phyloP scores from a whole-genome alignment of 441 rosid species.

The Adansonia gregorii region DNA sequence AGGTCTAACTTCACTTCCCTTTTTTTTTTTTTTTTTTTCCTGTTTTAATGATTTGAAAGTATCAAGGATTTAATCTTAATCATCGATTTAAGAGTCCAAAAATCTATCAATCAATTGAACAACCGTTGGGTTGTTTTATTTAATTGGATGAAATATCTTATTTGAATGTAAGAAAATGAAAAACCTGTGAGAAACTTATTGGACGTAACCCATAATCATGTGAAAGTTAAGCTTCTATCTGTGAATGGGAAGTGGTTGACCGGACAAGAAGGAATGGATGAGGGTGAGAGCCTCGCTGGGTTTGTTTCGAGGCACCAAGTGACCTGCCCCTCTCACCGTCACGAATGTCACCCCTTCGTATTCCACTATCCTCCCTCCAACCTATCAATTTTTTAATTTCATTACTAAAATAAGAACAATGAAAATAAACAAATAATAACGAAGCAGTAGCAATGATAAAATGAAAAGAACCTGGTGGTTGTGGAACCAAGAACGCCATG shows the following conservation, averaged over 20 bases:
- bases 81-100: no score
- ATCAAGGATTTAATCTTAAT: no score
- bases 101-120: no score
- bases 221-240: not conserved
- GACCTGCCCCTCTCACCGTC: conserved; percentile 68
- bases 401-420: no score
- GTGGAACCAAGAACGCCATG: conserved; percentile 63
- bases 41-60: no score
- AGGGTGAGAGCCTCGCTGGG: conserved; percentile 56
- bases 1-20: no score
- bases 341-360: conserved; percentile 52
- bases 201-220: no score
- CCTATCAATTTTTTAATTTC: conserved; percentile 31
- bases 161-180: no score
- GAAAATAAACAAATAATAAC: not conserved
- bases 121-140: no score
- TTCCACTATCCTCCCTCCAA: conserved; percentile 63
- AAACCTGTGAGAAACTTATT: no score
- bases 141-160: no score
- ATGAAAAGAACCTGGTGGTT: conserved; percentile 45
- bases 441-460: not conserved
- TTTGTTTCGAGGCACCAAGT: conserved; percentile 58
- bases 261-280: conserved; percentile 49
- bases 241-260: conserved; percentile 40
- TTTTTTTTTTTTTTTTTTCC: no score